phyloP scores from a whole-genome alignment of 2,329 filamentous ascomycete species.

The Colletotrichum sansevieriae region DNA sequence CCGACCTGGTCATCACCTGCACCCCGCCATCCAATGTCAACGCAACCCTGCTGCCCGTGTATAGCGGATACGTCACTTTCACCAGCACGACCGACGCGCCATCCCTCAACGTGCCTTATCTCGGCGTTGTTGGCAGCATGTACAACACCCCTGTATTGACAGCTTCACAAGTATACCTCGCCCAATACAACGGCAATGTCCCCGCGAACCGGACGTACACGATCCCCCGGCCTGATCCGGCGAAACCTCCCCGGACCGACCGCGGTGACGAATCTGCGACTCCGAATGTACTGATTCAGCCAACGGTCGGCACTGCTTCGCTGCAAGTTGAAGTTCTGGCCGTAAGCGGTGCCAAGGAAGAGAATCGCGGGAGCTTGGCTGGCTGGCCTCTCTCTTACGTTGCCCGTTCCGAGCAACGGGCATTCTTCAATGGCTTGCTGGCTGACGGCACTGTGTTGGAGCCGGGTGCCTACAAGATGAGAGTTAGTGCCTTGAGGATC shows the following conservation, averaged over 20 bases:
- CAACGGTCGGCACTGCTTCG: conserved; percentile 60
- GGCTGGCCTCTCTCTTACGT: conserved; percentile 28
- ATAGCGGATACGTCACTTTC: conserved; percentile 57
- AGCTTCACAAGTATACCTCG: conserved; percentile 47
- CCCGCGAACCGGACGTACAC: conserved; percentile 54
- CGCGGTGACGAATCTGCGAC: conserved; percentile 45
- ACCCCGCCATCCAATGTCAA: conserved; percentile 55
- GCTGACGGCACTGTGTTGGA: conserved; percentile 61
- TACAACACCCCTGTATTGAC: conserved; percentile 51
- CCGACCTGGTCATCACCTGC: conserved; percentile 59
- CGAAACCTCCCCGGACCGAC: conserved; percentile 44
- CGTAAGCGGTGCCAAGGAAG: conserved; percentile 46
- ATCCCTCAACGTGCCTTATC: conserved; percentile 55
- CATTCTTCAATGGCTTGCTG: conserved; percentile 61
- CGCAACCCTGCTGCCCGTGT: conserved; percentile 54
- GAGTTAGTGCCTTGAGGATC: conserved; percentile 63
- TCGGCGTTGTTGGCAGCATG: conserved; percentile 54
- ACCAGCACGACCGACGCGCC: conserved; percentile 54
- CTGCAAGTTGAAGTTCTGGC: conserved; percentile 60
- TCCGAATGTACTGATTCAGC: conserved; percentile 55
- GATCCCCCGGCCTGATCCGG: conserved; percentile 56
- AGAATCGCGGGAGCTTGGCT: conserved; percentile 41
- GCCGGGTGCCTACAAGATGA: conserved; percentile 63
- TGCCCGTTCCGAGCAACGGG: background rate
- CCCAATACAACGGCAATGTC: conserved; percentile 41